These are phyloP conservation scores for Notholithocarpus densiflorus DNA, from an alignment of 306 rosid species.

Conservation along the genomic window DNA sequence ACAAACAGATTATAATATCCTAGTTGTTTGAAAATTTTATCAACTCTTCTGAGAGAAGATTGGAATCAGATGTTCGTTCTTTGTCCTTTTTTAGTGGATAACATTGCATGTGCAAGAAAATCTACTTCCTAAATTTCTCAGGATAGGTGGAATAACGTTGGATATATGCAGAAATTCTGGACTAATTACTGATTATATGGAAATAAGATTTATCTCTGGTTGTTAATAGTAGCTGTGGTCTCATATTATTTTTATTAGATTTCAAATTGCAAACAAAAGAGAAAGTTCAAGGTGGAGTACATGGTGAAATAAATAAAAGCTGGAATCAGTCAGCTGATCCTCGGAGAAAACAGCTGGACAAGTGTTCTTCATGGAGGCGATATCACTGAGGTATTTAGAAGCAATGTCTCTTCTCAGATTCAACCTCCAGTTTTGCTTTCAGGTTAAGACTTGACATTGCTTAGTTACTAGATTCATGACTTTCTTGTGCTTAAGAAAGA, in stretches of 20 bases:
- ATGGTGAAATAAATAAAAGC: conserved; percentile 4
- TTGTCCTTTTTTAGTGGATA: not conserved
- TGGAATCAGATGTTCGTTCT: not conserved
- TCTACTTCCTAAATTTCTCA: conserved; percentile 1
- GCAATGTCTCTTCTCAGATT: not conserved
- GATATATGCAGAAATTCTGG: conserved; percentile 13
- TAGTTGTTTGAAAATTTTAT: not conserved
- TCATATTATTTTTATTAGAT: conserved; percentile 4
- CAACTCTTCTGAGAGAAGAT: not conserved
- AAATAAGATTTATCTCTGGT: not conserved
- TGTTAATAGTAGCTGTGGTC: conserved; percentile 12
- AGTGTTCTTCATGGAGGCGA: not conserved
- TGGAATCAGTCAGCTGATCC: not conserved
- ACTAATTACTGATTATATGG: not conserved
- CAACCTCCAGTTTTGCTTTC: not conserved
- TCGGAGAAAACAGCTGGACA: not conserved
- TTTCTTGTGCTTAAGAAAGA: not conserved
- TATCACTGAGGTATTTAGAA: not conserved
- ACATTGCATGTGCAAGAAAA: conserved; percentile 4
- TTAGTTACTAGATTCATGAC: not conserved
- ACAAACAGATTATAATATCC: not conserved
- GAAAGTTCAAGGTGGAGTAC: not conserved
- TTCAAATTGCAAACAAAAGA: conserved; percentile 5
- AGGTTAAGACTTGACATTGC: not conserved
- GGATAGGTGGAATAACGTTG: conserved; percentile 4